phyloP scores from a whole-genome alignment of 352 stramenopile genomes.

The Phytophthora vignae region DNA sequence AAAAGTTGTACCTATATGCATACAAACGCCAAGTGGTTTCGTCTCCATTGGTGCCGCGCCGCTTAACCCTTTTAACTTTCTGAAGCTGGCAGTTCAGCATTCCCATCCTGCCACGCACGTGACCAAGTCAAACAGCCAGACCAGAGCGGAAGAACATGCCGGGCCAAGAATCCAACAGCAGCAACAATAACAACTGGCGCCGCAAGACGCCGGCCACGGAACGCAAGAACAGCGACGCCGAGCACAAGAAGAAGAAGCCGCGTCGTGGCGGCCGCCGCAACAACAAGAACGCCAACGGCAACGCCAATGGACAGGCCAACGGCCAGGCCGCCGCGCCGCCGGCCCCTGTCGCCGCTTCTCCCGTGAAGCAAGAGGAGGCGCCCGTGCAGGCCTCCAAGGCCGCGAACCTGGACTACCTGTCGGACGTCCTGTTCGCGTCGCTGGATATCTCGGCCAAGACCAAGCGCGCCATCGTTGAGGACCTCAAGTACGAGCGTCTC shows the following conservation, averaged over 20 bases:
- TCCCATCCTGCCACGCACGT: constrained; percentile 14
- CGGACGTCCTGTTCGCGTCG: constrained; percentile 62
- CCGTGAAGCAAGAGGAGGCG: constrained; percentile 15
- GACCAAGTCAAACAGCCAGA: not conserved
- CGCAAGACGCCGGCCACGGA: constrained; percentile 37
- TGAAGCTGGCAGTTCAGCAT: constrained; percentile 16
- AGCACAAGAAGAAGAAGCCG: constrained; percentile 65
- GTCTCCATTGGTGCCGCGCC: constrained; percentile 23
- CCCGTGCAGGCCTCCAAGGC: constrained; percentile 18
- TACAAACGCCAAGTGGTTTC: constrained; percentile 37
- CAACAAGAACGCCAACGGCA: constrained; percentile 24
- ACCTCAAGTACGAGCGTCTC: constrained; percentile 88
- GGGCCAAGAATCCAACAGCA: constrained; percentile 23
- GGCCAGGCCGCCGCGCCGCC: constrained; percentile 1
- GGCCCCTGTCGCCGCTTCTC: not conserved
- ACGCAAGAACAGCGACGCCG: constrained; percentile 52
- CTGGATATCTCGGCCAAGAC: constrained; percentile 66
- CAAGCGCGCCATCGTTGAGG: constrained; percentile 78
- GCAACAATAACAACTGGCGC: constrained; percentile 40
- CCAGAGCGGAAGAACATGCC: constrained; percentile 24
- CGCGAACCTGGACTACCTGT: constrained; percentile 58
- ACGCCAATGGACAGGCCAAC: constrained; percentile 3
- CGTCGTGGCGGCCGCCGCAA: constrained; percentile 59
- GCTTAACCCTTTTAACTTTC: constrained; percentile 19
- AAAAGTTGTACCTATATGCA: not conserved